A percentile compares a stretch with the other conserved stretches of the same genome.
These are phyloP conservation scores for Coemansia sp. DNA, from an alignment of 192 early-diverging fungal genomes.

Conservation along the genomic window DNA sequence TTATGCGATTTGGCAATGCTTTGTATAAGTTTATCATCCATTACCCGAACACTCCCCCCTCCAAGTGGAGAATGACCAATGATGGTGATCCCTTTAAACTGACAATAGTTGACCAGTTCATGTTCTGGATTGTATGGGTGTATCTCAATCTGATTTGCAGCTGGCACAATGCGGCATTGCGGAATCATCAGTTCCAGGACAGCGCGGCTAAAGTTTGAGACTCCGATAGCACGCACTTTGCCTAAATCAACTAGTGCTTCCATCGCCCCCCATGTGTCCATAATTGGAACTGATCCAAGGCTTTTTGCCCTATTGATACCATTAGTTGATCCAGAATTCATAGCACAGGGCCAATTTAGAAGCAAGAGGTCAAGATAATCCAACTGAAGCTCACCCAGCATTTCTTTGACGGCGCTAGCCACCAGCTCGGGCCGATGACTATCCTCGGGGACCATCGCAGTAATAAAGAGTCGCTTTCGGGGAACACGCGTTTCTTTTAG, in stretches of 20 bases:
- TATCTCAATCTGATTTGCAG: constrained; percentile 82
- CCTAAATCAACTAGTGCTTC: constrained; percentile 69
- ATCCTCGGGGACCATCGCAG: constrained; percentile 70
- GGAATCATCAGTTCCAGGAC: constrained; percentile 65
- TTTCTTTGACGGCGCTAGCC: constrained; percentile 55
- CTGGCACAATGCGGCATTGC: constrained; percentile 66
- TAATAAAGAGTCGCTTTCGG: constrained; percentile 73
- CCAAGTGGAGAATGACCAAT: constrained; percentile 90
- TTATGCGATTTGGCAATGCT: constrained; percentile 69
- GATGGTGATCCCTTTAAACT: constrained; percentile 65
- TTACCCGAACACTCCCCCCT: constrained; percentile 26
- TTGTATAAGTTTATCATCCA: constrained; percentile 54
- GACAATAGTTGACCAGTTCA: constrained; percentile 71
- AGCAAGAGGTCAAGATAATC: constrained; percentile 85
- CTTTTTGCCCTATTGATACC: constrained; percentile 35
- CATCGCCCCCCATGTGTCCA: constrained; percentile 77
- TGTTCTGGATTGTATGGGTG: constrained; percentile 64
- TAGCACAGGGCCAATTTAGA: constrained; percentile 77
- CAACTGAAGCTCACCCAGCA: constrained; percentile 64
- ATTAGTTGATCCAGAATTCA: constrained; percentile 30
- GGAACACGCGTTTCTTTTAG: constrained; percentile 59
- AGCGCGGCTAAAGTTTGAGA: constrained; percentile 70
- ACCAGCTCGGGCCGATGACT: constrained; percentile 59
- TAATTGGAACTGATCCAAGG: constrained; percentile 55
- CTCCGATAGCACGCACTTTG: constrained; percentile 76